A percentile compares a stretch with the other conserved stretches of the same genome.
Conservation (phyloP, 164 flowering plant genomes). For the Hamamelis virginiana region DNA sequence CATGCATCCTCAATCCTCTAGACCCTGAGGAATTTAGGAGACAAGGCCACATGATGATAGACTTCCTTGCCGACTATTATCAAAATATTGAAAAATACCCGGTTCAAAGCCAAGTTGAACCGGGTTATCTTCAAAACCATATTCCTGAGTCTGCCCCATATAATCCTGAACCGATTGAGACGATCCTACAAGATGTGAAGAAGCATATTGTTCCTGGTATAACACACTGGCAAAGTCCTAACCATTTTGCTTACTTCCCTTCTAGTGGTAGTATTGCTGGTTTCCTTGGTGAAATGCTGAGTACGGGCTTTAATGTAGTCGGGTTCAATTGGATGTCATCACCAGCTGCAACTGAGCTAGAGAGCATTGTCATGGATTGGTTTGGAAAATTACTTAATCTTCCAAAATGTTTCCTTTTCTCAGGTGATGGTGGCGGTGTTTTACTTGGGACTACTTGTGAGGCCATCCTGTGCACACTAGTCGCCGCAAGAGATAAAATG, state of each 20-base stretch:
- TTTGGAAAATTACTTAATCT: too few relatives aligned
- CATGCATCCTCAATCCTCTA: constrained; percentile 51
- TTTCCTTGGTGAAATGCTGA: constrained; percentile 62
- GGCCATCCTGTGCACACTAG: constrained; percentile 48
- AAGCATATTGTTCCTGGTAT: constrained; percentile 59
- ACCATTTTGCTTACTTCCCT: constrained; percentile 60
- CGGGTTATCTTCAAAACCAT: constrained; percentile 50
- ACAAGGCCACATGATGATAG: constrained; percentile 57
- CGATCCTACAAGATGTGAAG: constrained; percentile 47
- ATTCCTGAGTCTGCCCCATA: constrained; percentile 53
- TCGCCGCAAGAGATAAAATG: constrained; percentile 50
- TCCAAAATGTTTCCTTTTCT: constrained; percentile 44
- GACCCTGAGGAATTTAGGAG: constrained; percentile 62
- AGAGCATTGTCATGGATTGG: too few relatives aligned
- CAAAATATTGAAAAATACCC: too few relatives aligned
- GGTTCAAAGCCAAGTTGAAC: constrained; percentile 66
- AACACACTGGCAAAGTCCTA: constrained; percentile 76
- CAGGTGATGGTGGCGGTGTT: constrained; percentile 72
- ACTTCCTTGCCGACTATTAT: constrained; percentile 70
- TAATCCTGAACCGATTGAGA: constrained; percentile 49
- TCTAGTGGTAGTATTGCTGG: constrained; percentile 52
- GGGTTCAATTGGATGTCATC: constrained; percentile 77
- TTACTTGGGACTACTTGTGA: constrained; percentile 70
- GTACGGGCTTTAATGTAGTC: constrained; percentile 56
- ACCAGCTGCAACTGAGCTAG: too few relatives aligned